A percentile compares a stretch with the other conserved stretches of the same genome.
phyloP scores from a whole-genome alignment of 805 yeast species.

The Saccharomyces eubayanus region DNA sequence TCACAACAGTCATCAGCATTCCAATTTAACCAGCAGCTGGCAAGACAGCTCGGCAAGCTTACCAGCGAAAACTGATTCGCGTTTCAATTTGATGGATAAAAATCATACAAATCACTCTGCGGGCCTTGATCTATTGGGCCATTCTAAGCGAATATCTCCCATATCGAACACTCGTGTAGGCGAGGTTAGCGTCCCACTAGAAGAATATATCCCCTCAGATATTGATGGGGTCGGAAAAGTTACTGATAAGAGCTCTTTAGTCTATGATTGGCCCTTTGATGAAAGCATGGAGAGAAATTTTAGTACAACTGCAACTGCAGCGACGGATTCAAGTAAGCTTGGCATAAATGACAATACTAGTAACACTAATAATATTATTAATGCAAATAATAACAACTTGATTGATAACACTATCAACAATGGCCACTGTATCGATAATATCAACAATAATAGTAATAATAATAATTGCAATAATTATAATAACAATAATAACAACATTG shows the following conservation, averaged over 20 bases:
- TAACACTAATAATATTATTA: not conserved
- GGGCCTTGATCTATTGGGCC: constrained; percentile 24
- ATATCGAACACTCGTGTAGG: constrained; percentile 29
- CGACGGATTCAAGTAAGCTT: not conserved
- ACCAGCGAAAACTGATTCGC: constrained; percentile 16
- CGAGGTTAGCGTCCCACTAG: constrained; percentile 33
- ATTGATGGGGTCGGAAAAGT: constrained; percentile 28
- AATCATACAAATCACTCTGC: constrained; percentile 8
- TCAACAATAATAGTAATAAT: not conserved
- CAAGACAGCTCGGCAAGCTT: constrained; percentile 14
- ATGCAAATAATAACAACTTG: not conserved
- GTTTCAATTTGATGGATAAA: constrained; percentile 10
- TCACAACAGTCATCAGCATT: constrained; percentile 1
- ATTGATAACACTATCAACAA: not conserved
- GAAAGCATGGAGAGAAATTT: not conserved
- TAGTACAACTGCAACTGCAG: not conserved
- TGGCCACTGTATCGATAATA: not conserved
- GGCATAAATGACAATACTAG: not conserved
- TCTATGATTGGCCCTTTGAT: constrained; percentile 8
- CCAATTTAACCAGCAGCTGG: constrained; percentile 8
- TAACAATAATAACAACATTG: constrained; percentile 4
- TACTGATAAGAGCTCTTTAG: constrained; percentile 12
- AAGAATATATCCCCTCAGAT: constrained; percentile 31
- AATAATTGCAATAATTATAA: constrained; percentile 10
- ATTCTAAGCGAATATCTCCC: constrained; percentile 20